Conservation (phyloP, 495 filamentous ascomycete species). For the Daldinia vernicosa region DNA sequence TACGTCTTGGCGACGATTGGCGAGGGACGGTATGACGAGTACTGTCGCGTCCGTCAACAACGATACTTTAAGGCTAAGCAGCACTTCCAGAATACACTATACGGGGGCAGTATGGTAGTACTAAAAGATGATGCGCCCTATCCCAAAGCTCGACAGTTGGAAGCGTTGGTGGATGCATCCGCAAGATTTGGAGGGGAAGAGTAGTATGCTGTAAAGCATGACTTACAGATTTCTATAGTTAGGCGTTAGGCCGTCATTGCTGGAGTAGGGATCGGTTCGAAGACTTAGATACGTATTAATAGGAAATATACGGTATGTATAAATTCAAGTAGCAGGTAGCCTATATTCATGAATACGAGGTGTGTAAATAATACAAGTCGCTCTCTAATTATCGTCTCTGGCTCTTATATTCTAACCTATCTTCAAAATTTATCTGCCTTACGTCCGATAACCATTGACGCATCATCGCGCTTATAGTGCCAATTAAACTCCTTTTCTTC, state of each 20-base stretch:
- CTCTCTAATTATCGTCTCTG: too few species aligned
- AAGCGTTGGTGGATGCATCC: constrained; percentile 31
- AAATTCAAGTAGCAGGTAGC: too few species aligned
- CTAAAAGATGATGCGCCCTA: constrained; percentile 38
- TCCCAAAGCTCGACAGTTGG: constrained; percentile 23
- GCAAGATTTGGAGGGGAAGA: constrained; percentile 23
- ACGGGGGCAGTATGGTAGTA: constrained; percentile 34
- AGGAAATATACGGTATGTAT: neutral
- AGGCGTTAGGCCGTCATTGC: constrained; percentile 3
- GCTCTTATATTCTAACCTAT: too few species aligned
- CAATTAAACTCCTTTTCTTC: too few species aligned
- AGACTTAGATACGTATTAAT: neutral
- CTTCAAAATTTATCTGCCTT: too few species aligned
- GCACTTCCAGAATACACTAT: constrained; percentile 38
- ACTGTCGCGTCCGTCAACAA: constrained; percentile 47
- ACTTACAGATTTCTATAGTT: neutral
- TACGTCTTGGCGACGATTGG: constrained; percentile 87
- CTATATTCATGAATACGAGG: too few species aligned
- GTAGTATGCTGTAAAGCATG: neutral
- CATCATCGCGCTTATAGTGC: too few species aligned
- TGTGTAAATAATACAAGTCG: too few species aligned
- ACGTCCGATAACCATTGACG: too few species aligned
- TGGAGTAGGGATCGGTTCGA: neutral
- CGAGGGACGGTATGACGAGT: constrained; percentile 72
- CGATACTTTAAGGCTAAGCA: constrained; percentile 36